phyloP scores from a whole-genome alignment of 768 basidiomycete genomes.

The Vararia minispora region DNA sequence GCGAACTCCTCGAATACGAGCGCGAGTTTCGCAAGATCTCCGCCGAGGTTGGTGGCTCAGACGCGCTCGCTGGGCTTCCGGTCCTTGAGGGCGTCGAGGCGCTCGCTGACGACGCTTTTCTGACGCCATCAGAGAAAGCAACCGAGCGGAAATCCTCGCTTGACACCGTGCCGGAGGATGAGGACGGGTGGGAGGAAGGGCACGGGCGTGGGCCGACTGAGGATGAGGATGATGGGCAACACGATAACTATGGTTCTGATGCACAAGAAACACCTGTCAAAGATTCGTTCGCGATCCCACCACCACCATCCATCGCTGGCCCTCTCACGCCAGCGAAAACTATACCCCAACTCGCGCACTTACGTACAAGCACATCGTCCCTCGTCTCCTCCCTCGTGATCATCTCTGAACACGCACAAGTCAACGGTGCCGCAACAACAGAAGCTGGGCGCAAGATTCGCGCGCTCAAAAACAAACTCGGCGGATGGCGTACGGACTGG shows the following conservation, averaged over 20 bases:
- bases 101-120: constrained; percentile 28
- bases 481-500: constrained; percentile 72
- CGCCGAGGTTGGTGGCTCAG: constrained; percentile 66
- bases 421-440: constrained; percentile 74
- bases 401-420: constrained; percentile 82
- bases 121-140: constrained; percentile 19
- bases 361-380: constrained; percentile 65
- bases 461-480: constrained; percentile 73
- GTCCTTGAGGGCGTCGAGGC: constrained; percentile 40
- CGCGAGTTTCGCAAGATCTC: constrained; percentile 71
- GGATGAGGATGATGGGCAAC: constrained; percentile 35
- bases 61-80: constrained; percentile 60
- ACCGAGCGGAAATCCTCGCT: constrained; percentile 7
- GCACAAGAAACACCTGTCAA: constrained; percentile 37
- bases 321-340: constrained; percentile 47
- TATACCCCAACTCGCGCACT: constrained; percentile 54
- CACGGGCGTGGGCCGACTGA: constrained; percentile 32
- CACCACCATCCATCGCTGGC: constrained; percentile 35
- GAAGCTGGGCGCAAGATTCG: constrained; percentile 83
- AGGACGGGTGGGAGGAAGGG: constrained; percentile 53
- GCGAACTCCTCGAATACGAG: constrained; percentile 68
- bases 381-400: constrained; percentile 65
- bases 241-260: constrained; percentile 36
- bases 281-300: constrained; percentile 36
- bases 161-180: constrained; percentile 21